Evolutionary conservation across 805 yeast species (phyloP).

Genomic region (Starmerella ratchasimensis): DNA sequence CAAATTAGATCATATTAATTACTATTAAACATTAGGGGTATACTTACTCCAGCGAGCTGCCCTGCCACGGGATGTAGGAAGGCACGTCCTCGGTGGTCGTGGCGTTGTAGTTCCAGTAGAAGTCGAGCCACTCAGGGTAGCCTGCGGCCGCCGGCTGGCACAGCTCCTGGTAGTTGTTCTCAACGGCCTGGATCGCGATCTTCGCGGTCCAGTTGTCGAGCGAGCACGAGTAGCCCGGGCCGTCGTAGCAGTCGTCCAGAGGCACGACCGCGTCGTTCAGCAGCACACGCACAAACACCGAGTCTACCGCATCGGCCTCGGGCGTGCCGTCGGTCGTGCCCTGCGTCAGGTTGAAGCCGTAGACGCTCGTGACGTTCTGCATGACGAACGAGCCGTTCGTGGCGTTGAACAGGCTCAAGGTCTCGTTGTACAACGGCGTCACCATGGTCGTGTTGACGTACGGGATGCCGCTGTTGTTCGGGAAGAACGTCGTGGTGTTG

Average conservation of each 20-base stretch:
- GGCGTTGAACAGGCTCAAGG: constrained; percentile 1
- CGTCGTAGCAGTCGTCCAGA: constrained; percentile 34
- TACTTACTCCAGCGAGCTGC: constrained; percentile 4
- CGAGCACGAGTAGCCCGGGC: constrained; percentile 42
- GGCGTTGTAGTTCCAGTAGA: constrained; percentile 14
- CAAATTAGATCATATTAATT: too few species aligned
- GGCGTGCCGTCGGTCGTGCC: constrained; percentile 4
- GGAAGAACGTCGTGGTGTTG: background rate
- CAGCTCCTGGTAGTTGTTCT: constrained; percentile 7
- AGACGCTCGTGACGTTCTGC: constrained; percentile 5
- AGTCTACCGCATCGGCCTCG: constrained; percentile 10
- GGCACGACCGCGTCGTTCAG: constrained; percentile 46
- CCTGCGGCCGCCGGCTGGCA: constrained; percentile 9
- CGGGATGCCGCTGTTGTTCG: background rate
- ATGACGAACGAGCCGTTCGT: background rate
- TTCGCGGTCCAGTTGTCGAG: constrained; percentile 23
- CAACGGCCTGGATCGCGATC: constrained; percentile 2
- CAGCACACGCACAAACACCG: constrained; percentile 34
- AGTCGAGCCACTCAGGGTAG: constrained; percentile 6
- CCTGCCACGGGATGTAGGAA: constrained; percentile 10
- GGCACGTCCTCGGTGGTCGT: constrained; percentile 7
- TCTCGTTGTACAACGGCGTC: constrained; percentile 3
- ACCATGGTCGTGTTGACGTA: constrained; percentile 5
- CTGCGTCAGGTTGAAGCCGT: constrained; percentile 6
- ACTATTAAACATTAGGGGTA: background rate